Conservation (phyloP, 805 yeast genomes). For the Tetrapisispora nanseiensis region DNA sequence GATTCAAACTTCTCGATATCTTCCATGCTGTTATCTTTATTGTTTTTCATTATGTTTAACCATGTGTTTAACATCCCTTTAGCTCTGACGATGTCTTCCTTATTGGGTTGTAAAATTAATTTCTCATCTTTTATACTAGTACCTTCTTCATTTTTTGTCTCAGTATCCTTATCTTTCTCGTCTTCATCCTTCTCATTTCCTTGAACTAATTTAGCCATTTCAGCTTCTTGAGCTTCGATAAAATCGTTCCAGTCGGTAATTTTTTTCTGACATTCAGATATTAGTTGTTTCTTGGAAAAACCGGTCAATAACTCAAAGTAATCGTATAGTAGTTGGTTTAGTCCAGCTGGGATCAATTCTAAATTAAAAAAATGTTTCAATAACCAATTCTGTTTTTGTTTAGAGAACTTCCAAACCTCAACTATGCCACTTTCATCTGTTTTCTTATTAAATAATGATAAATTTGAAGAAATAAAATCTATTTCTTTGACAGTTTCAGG, state of each 20-base stretch:
- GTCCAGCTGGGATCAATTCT: slow-evolving; percentile 22
- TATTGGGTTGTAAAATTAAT: slow-evolving; percentile 2
- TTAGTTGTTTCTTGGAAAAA: slow-evolving; percentile 14
- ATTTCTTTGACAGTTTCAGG: slow-evolving; percentile 16
- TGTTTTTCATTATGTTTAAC: slow-evolving; percentile 1
- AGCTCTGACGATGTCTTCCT: not conserved
- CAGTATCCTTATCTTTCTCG: slow-evolving; percentile 3
- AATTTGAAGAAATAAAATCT: slow-evolving; percentile 16
- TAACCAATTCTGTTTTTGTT: slow-evolving; percentile 31
- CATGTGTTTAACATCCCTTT: slow-evolving; percentile 3
- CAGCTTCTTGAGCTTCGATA: slow-evolving; percentile 14
- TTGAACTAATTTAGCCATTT: slow-evolving; percentile 18
- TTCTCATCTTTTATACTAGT: slow-evolving; percentile 6
- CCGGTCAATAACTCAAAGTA: slow-evolving; percentile 25
- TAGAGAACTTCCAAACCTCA: slow-evolving; percentile 31
- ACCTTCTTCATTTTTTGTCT: slow-evolving; percentile 8
- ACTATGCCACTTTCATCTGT: slow-evolving; percentile 11
- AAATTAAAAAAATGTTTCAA: slow-evolving; percentile 24
- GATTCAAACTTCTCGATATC: not conserved
- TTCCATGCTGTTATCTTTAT: not conserved
- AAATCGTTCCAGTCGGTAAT: slow-evolving; percentile 22
- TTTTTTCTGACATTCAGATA: slow-evolving; percentile 13
- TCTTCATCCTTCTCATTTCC: slow-evolving; percentile 7
- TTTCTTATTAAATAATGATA: not conserved
- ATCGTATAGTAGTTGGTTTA: slow-evolving; percentile 19